Evolutionary conservation across 768 basidiomycete species (phyloP).

Genomic region (Lactifluus rugatus): DNA sequence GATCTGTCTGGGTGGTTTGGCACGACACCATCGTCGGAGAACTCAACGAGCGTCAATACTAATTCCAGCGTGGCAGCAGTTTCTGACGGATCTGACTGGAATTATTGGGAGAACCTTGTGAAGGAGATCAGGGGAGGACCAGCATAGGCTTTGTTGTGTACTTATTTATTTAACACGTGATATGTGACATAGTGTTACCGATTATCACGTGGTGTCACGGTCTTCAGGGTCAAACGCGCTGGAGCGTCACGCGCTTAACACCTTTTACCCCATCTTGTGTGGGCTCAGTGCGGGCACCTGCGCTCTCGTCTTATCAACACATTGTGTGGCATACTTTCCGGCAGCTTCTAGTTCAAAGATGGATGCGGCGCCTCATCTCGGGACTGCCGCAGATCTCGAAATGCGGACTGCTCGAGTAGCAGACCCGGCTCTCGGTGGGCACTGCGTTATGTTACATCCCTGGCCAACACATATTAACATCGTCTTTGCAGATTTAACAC

Average conservation of each 20-base stretch:
- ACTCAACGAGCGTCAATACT: neutral
- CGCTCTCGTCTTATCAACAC: neutral
- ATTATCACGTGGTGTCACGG: slow-evolving; percentile 8
- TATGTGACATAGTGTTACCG: neutral
- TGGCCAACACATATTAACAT: neutral
- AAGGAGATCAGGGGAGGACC: slow-evolving; percentile 20
- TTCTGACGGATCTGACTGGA: slow-evolving; percentile 17
- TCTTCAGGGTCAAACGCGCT: slow-evolving; percentile 11
- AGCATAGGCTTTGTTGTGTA: neutral
- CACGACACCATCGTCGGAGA: neutral
- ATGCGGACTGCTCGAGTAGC: slow-evolving; percentile 61
- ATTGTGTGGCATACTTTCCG: neutral
- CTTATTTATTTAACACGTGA: neutral
- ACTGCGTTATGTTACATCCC: neutral
- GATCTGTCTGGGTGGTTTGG: slow-evolving; percentile 21
- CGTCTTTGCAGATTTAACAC: slow-evolving; percentile 47
- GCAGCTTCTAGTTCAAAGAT: slow-evolving; percentile 22
- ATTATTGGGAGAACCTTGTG: slow-evolving; percentile 20
- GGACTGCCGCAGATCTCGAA: slow-evolving; percentile 53
- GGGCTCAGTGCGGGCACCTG: neutral
- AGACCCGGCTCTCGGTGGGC: slow-evolving; percentile 61
- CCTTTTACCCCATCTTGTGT: slow-evolving; percentile 2
- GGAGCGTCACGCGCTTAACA: neutral
- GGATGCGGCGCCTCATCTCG: slow-evolving; percentile 36
- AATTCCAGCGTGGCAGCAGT: neutral